Base-by-base conservation (phyloP, 495 filamentous ascomycete species). In the Pseudevernia furfuracea region DNA sequence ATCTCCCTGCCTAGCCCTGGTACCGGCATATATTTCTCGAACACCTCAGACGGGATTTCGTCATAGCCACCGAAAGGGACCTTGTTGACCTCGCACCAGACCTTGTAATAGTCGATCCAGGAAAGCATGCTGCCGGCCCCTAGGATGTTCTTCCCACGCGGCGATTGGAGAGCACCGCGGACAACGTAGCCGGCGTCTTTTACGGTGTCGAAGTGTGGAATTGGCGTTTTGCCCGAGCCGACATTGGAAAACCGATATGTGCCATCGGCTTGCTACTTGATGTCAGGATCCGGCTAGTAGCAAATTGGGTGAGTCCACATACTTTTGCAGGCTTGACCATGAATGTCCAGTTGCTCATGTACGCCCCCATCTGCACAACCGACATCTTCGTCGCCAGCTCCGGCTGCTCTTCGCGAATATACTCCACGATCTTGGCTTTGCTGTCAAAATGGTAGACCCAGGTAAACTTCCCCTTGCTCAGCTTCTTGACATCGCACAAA, bases 301-400 rank as follows among this genome's bases (percentile, higher is more conserved):
- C 0, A 28, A 9, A 2, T 7, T 28, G 23, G 4, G 10, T 19
- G 3, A 4, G 21, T 19, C 4, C 2, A 4, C 9, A 3, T 1
- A 49, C 46, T 49, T 49, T 49, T 49, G n/a, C 4, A 23, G 46
- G 46, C 46, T 49, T 49, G 46, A 4, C 17, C 2, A 48, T 12
- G 4, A 3, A 3, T 15, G 11, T 49, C 46, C 23, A 49, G 25
- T 49, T 49, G 46, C 3, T 28, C 46, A 49, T 49, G 9, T 49
- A 49, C 4, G 5, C 9, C 28, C 46, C 46, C 3, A 49, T 28
- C 10, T 49, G 46, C 25, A 49, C 25, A 4, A 49, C 14, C 17
- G 46, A 49, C 46, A 49, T 49, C 23, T 49, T 49, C 11, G 23
- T 10, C 1, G 46, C 46, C 5, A 49, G 46, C n/a, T 49, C 23